Base-by-base conservation (phyloP, 129 eudicot species). In the Artemisia tridentata region DNA sequence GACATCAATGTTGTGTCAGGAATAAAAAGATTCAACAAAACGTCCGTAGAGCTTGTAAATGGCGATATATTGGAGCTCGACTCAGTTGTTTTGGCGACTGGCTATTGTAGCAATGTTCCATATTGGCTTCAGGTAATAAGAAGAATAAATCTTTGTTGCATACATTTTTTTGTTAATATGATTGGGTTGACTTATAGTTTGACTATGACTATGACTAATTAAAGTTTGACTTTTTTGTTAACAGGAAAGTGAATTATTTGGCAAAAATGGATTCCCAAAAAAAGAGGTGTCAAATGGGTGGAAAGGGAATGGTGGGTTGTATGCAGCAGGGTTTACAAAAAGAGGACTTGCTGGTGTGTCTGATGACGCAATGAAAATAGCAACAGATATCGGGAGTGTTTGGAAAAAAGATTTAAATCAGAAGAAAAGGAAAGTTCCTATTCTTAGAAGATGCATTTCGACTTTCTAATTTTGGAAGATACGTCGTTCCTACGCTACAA, bases 41-140 rank as follows among this genome's bases (percentile, higher is more conserved):
- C 57, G 14, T 73, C 55, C 7, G 92, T 92, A 1, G 91, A 93
- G 76, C 79, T 93, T 50, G 81, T 78, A 55, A 77, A 85, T 68
- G 93, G 97, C 10, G 74, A 87, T 13, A 77, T 74, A 25, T 72
- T 87, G 4, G 86, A 87, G 23, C 62, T 87, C 1, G 95, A 92
- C 78, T 67, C 92, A 1, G 95, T 92, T 11, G 73, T 89, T 75
- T 66, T 92, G 66, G 98, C 98, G 9, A 92, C 95, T 11, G 96
- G 96, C 17, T 92, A 89, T 80, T 65, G 84, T 79, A 92, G 98
- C 88, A 92, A 92, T 68, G 95, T 92, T 9, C 95, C 98, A 11
- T 81, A 80, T 50, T 89, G 96, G 98, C 92, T 89, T 6, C 80
- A 89, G 93, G 97, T 88, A 85, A 60, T 80, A 20, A 84, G 65